Evolutionary conservation across 768 basidiomycete species (phyloP), one percentile per base, ranked within the genome.

Genomic region (Boletus sp.): DNA sequence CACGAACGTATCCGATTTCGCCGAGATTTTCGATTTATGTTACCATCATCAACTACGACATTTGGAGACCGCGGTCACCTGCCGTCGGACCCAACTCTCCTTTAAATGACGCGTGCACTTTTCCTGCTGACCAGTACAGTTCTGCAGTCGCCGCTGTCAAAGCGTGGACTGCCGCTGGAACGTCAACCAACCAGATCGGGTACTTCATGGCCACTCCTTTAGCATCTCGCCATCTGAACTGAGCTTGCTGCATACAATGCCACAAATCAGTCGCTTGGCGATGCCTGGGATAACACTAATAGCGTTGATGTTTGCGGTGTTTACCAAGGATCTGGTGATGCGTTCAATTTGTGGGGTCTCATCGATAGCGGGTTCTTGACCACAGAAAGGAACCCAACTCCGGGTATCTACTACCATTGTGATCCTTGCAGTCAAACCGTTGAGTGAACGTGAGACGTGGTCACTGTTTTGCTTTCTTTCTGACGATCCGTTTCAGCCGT

Each of bases 121-220:
- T 83, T 41, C 61, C 78, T 0, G 73, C 73, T 4, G 75, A 87
- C 59, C 87, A 83, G 52, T 69, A 72, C 17, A 92, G 93, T 5
- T 95, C 92, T 52, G 94, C 89, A 2, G 79, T 81, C 32, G 84
- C 84, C 3, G 85, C 89, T 11, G 80, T 97, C 50, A 68, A 76
- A 7, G 78, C 81, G 1, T 97, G 94, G 95, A 81, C 75, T 2
- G 64, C 69, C 2, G 92, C 93, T 40, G 90, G 91, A 6, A 86
- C 96, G 67, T 90, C 92, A 1, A 68, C 73, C 18, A 4, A 60
- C 56, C 70, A 87, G 74, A 89, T 95, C 56, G 83, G 92, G 12
- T 82, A 97, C 8, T 86, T 4, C 95, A 92, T 72, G 92, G 92
- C 0, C 90, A 92, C 69, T 85, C 90, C 10, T 94, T 78, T 75